Evolutionary conservation across 2,329 filamentous ascomycete species (phyloP).

Genomic region (Microcyclospora tardicrescens): DNA sequence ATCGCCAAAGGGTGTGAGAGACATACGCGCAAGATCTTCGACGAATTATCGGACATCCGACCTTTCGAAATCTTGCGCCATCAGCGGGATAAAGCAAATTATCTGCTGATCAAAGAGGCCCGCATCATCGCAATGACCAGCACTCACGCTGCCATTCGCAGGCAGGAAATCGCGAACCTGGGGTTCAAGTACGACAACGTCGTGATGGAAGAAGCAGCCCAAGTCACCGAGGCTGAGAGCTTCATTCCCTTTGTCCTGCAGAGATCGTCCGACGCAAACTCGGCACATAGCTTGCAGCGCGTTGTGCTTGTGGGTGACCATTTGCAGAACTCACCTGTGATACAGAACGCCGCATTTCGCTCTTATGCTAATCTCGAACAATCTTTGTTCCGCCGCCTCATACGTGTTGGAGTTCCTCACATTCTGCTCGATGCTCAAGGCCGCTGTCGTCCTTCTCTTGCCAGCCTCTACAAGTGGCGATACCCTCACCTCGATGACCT

Average conservation of each 20-base stretch:
- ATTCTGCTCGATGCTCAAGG: conserved; percentile 89
- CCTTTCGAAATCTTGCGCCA: conserved; percentile 89
- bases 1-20: conserved; percentile 73
- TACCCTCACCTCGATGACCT: conserved; percentile 72
- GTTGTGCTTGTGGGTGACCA: conserved; percentile 92
- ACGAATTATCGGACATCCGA: conserved; percentile 79
- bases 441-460: conserved; percentile 74
- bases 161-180: conserved; percentile 78
- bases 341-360: conserved; percentile 86
- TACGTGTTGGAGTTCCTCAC: conserved; percentile 82
- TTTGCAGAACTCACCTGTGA: conserved; percentile 88
- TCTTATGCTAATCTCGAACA: conserved; percentile 95
- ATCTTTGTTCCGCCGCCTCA: conserved; percentile 80
- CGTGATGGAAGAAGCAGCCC: conserved; percentile 95
- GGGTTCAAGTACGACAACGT: conserved; percentile 97
- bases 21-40: conserved; percentile 82
- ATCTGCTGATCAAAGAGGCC: conserved; percentile 89
- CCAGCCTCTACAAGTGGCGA: conserved; percentile 84
- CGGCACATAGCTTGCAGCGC: conserved; percentile 48
- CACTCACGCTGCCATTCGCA: conserved; percentile 89
- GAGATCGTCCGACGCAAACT: conserved; percentile 29
- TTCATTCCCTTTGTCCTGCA: conserved; percentile 94
- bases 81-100: conserved; percentile 88
- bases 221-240: conserved; percentile 94
- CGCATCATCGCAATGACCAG: conserved; percentile 97